These are phyloP conservation scores for Clitocybe nebularis DNA, from an alignment of 1,284 basidiomycete genomes.

Conservation along the genomic window DNA sequence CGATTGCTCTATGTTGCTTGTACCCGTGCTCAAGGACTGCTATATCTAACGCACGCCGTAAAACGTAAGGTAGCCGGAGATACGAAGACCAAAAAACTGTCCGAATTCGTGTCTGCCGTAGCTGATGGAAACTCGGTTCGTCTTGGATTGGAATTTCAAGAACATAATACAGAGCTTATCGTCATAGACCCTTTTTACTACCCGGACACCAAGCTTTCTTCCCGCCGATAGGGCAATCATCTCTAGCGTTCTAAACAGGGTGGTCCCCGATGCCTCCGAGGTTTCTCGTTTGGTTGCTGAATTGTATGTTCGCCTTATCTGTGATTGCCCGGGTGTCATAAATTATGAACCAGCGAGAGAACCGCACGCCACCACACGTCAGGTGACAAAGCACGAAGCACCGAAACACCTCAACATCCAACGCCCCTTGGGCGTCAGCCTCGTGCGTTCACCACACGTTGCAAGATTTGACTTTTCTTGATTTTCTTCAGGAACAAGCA, in stretches of 20 bases:
- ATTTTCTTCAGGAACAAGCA: background rate
- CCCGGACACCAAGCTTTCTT: slow-evolving; percentile 28
- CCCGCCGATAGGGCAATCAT: slow-evolving; percentile 31
- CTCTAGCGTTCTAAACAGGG: slow-evolving; percentile 35
- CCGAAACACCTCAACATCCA: background rate
- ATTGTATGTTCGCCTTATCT: slow-evolving; percentile 34
- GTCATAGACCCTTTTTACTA: slow-evolving; percentile 32
- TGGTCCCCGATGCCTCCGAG: slow-evolving; percentile 36
- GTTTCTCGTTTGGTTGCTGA: slow-evolving; percentile 38
- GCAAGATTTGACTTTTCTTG: background rate
- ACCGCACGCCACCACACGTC: slow-evolving; percentile 6
- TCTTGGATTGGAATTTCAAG: background rate
- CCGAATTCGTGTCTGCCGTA: slow-evolving; percentile 43
- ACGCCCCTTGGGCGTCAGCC: background rate
- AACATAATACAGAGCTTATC: slow-evolving; percentile 1
- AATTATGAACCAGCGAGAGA: slow-evolving; percentile 14
- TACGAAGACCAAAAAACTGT: slow-evolving; percentile 37
- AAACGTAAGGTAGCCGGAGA: slow-evolving; percentile 53
- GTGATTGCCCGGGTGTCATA: background rate
- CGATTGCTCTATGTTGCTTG: slow-evolving; percentile 89
- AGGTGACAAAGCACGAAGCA: background rate
- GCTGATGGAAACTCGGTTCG: slow-evolving; percentile 34
- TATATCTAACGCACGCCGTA: slow-evolving; percentile 57
- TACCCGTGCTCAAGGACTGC: slow-evolving; percentile 78
- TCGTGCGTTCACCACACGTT: no score